Base-by-base conservation (phyloP, 2,329 filamentous ascomycete genomes). In the Phialocephala subalpina region DNA sequence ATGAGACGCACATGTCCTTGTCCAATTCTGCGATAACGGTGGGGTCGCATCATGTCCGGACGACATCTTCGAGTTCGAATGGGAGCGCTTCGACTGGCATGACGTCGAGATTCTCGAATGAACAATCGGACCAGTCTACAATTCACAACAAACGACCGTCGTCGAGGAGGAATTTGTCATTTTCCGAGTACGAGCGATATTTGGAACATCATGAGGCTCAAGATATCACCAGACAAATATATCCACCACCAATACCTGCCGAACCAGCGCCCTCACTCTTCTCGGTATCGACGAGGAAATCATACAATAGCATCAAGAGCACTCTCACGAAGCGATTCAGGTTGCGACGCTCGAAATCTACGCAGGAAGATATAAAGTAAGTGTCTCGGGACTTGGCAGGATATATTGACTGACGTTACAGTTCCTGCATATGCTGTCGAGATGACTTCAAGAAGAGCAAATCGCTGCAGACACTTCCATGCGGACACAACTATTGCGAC, bases 401-500 rank as follows among this genome's bases (percentile, higher is more conserved):
- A 20, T n/a, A 29, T 14, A 14, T 42, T 25, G 42, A 1, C 72
- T 73, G 45, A 73, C 62, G 12, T 55, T 11, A 18, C 70, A 89
- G 87, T 66, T 83, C 82, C 20, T 90, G 87, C 69, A 81, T 84
- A 56, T 85, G 83, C 70, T 90, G 87, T 70, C 83, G 83, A 65
- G 82, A 86, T 58, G 82, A 87, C 58, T 82, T 86, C 68, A 78
- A 79, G 68, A 78, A 77, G 58, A 78, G 79, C 38, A 76, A 77
- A 36, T 70, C 77, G 4, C 73, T 87, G 33, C 82, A 84, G 66
- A 84, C 79, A 57, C 78, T 89, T 4, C 82, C 84, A 2, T 90
- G 87, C 68, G 82, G 83, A 20, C 87, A 90, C 72, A 83, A 80
- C 27, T 88, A 87, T 72, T 90, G 87, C 77, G 75, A 80, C 42